phyloP scores from a whole-genome alignment of 1,284 basidiomycete species.

The Neotropicomus parvogracilis region DNA sequence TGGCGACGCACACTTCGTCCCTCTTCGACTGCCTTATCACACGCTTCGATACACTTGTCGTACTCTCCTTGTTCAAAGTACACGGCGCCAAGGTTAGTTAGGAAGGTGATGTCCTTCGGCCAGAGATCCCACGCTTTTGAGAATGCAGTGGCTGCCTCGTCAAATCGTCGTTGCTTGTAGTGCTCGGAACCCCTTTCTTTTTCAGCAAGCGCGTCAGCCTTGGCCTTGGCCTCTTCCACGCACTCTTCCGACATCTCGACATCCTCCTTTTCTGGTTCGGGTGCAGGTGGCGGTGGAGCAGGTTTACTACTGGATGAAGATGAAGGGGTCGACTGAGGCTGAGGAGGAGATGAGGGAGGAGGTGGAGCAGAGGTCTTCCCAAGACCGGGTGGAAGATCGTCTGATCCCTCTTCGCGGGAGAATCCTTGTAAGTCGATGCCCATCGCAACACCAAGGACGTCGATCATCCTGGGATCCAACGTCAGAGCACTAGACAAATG shows the following conservation, averaged over 20 bases:
- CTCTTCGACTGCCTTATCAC: conserved; percentile 93
- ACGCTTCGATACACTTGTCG: conserved; percentile 87
- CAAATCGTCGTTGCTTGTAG: conserved; percentile 85
- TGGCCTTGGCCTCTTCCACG: conserved; percentile 60
- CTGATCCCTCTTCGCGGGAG: conserved; percentile 80
- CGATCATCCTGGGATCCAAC: conserved; percentile 87
- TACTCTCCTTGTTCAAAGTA: conserved; percentile 94
- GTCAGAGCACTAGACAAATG: conserved; percentile 46
- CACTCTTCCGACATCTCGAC: conserved; percentile 62
- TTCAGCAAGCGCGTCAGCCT: conserved; percentile 71
- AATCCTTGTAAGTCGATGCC: conserved; percentile 91
- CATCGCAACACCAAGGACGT: conserved; percentile 90
- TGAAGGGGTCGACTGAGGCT: conserved; percentile 43
- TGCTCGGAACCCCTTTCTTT: conserved; percentile 79
- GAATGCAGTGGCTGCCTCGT: conserved; percentile 70
- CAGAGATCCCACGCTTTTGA: conserved; percentile 89
- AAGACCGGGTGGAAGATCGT: conserved; percentile 70
- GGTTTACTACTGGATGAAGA: conserved; percentile 28
- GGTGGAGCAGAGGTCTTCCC: conserved; percentile 33
- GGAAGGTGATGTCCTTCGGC: conserved; percentile 92
- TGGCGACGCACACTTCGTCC: conserved; percentile 60
- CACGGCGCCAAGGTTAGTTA: conserved; percentile 84
- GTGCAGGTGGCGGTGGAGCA: conserved; percentile 31
- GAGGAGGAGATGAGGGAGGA: conserved; percentile 41
- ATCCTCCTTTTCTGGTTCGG: conserved; percentile 46